Base-by-base conservation (phyloP, 2,329 filamentous ascomycete species). In the Cryphonectria naterciae region DNA sequence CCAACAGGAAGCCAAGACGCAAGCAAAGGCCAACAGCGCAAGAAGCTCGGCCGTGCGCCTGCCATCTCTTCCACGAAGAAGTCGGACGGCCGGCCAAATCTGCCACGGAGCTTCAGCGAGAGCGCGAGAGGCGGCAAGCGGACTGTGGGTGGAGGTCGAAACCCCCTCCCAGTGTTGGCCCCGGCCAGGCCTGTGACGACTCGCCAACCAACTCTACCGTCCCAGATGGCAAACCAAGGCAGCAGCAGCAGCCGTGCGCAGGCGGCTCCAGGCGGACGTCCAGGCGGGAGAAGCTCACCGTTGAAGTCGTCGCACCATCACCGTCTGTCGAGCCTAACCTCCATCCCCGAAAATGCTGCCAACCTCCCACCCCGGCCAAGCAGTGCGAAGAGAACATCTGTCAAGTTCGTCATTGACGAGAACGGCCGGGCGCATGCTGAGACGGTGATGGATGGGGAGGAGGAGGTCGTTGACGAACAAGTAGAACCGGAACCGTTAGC, bases 391-490 rank as follows among this genome's bases (percentile, higher is more conserved):
- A 37, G 67, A 49, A 85, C 87, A 0, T 86, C 88, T 58, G 87
- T 91, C 8, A 88, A 86, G 74, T 89, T 91, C 73, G 89, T 85
- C 22, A 90, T 91, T 72, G 89, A 91, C 75, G 83, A 87, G n/a
- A 85, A 85, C 68, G 89, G 89, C 32, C 84, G 88, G 69, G 88
- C 88, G 19, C 83, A 85, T 43, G 86, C 87, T 11, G 86, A 89
- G 73, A 86, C 85, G 0, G 85, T 85, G 1, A 77, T 84, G 0
- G 75, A 84, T 13, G 79, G 81, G 25, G 80, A 81, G 11, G 79
- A 81, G 72, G 74, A 77, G 46, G 17, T 6, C 32, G 32, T 32
- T 11, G 37, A 39, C 46, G 22, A 49, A n/a, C 46, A 49, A 74
- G 39, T 65, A 17, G 70, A 70, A 25, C 56, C 61, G 3, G 82